Evolutionary conservation across 352 stramenopile species (phyloP).

Genomic region (Elongisporangium anandrum): DNA sequence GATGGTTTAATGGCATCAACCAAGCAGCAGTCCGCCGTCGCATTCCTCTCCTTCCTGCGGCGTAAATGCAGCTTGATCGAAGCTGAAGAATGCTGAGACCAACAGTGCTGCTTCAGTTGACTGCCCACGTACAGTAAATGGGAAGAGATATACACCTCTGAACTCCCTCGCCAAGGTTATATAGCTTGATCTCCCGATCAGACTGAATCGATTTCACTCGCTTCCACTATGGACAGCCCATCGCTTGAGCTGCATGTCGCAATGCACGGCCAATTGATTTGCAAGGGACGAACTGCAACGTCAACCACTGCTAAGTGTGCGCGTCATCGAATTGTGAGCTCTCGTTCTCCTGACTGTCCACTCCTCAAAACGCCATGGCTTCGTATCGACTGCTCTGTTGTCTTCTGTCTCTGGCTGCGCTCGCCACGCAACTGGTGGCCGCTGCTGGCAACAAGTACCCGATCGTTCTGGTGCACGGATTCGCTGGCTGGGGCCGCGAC

Average conservation of each 20-base stretch:
- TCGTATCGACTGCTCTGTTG: slow-evolving; percentile 1
- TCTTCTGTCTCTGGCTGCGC: slow-evolving; percentile 11
- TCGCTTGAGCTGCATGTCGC: background rate
- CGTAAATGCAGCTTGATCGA: too few species aligned
- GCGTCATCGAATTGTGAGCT: background rate
- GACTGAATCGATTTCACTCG: background rate
- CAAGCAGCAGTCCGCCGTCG: background rate
- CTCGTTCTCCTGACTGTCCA: background rate
- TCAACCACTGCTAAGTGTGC: background rate
- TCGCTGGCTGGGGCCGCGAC: slow-evolving; percentile 37
- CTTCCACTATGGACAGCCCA: background rate
- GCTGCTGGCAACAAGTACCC: slow-evolving; percentile 34
- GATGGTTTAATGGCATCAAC: background rate
- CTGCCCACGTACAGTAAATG: background rate
- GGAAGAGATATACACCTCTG: background rate
- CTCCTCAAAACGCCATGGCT: background rate
- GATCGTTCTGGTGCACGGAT: slow-evolving; percentile 48
- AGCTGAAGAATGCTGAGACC: too few species aligned
- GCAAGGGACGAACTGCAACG: background rate
- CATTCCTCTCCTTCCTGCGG: too few species aligned
- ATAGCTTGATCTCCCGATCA: background rate
- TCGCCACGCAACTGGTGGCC: background rate
- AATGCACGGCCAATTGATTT: background rate
- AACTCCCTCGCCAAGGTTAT: background rate
- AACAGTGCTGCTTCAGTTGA: too few species aligned